Evolutionary conservation across 2,329 filamentous ascomycete species (phyloP), one percentile per base, ranked within the genome.

Genomic region (Beauveria caledonica): DNA sequence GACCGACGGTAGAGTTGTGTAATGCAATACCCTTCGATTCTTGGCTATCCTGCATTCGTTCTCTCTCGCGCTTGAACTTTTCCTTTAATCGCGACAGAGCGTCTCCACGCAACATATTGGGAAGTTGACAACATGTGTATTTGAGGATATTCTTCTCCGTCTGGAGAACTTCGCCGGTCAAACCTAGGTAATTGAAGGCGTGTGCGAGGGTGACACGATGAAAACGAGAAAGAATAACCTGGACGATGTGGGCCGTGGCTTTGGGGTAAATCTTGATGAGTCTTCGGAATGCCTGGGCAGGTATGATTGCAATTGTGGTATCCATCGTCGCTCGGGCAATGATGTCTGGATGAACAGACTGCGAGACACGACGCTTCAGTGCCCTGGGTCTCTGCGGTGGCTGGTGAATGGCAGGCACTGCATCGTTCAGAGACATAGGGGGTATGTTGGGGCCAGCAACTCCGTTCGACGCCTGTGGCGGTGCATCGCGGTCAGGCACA

Each of bases 281-380:
- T 9, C 95, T 86, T 58, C 92, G 86, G 68, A 99, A 99, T 3
- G 94, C 95, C 70, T 92, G 96, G 1, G 94, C 94, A 1, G 95
- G 95, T 61, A 99, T 99, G 64, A 99, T 95, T 6, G 94, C 94
- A 73, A 99, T 97, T 0, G 95, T 99, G 0, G 94, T 99, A 70
- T 99, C 95, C 25, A 95, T 89, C 17, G 92, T 95, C 6, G 94
- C 94, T 65, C 94, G 84, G n/a, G 93, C 94, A 64, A 99, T 91
- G 63, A 99, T 94, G 69, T 99, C 94, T 11, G 94, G 94, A 73
- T 99, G 94, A 0, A 90, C 92, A 15, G 94, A 97, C 64, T 87
- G 88, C 11, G 84, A 83, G 36, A 76, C 73, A 17, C 70, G 70
- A 60, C 80, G 76, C 63, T 78, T 78, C 13, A 74, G 72, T 48